Evolutionary conservation across 2,329 filamentous ascomycete species (phyloP).

Genomic region (Rhynchosporium graminicola): DNA sequence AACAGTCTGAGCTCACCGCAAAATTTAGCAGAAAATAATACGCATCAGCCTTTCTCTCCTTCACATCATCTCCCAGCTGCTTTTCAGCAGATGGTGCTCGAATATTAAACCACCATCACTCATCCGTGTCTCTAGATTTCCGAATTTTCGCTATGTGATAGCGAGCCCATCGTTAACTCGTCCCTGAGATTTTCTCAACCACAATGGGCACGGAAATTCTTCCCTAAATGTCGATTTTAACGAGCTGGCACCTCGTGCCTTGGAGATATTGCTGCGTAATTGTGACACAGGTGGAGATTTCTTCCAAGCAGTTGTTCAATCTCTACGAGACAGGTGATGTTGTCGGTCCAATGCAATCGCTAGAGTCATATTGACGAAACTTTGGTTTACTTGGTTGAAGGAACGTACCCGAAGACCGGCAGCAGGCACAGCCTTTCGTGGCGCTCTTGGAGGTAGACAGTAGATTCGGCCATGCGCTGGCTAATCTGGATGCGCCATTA

Average conservation of each 20-base stretch:
- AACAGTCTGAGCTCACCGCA: background rate
- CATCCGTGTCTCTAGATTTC: conserved; percentile 7
- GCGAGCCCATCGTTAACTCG: conserved; percentile 21
- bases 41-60: background rate
- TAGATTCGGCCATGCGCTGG: conserved; percentile 13
- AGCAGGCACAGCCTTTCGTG: conserved; percentile 16
- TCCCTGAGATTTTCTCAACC: conserved; percentile 25
- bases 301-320: conserved; percentile 12
- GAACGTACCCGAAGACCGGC: conserved; percentile 18
- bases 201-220: conserved; percentile 19
- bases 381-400: conserved; percentile 20
- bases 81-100: background rate
- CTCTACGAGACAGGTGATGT: conserved; percentile 9
- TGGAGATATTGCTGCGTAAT: conserved; percentile 24
- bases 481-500: conserved; percentile 11
- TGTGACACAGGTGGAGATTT: conserved; percentile 23
- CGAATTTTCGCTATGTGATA: conserved; percentile 2
- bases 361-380: conserved; percentile 21
- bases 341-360: conserved; percentile 16
- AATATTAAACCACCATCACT: background rate
- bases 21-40: background rate
- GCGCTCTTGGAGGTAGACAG: conserved; percentile 19
- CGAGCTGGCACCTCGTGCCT: conserved; percentile 15
- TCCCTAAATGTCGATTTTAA: conserved; percentile 13
- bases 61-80: conserved; percentile 6